Evolutionary conservation across 2,329 filamentous ascomycete genomes (phyloP).

Genomic region (Colletotrichum sp.): DNA sequence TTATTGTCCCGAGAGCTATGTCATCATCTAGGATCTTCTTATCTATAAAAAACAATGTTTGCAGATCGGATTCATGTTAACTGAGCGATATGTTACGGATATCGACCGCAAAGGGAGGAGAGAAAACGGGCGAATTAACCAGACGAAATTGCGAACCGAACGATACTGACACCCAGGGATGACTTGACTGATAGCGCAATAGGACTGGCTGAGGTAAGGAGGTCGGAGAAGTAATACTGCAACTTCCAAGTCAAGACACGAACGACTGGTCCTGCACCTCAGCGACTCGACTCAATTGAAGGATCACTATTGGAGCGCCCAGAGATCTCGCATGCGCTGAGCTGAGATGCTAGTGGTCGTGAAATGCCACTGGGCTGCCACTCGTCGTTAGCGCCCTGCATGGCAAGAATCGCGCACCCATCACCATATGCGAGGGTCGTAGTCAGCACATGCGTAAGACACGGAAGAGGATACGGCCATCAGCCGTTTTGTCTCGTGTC

Average conservation of each 20-base stretch:
- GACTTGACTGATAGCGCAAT: neutral
- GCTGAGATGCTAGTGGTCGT: neutral
- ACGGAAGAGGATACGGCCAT: neutral
- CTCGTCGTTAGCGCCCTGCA: neutral
- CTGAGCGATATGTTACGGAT: neutral
- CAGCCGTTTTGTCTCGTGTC: neutral
- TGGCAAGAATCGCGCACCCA: neutral
- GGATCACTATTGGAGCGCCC: neutral
- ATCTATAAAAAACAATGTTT: neutral
- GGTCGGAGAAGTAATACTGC: neutral
- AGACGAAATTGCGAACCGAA: neutral
- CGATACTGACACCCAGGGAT: neutral
- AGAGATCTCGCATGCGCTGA: neutral
- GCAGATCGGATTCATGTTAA: neutral
- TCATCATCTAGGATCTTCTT: neutral
- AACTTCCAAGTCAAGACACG: conserved; percentile 1
- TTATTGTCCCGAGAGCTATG: neutral
- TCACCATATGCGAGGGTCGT: neutral
- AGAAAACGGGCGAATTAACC: neutral
- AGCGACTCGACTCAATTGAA: neutral
- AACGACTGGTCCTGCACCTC: neutral
- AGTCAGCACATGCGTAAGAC: neutral
- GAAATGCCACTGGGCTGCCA: neutral
- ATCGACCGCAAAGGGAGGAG: neutral
- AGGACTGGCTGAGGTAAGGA: conserved; percentile 6